Conservation (phyloP, 1,139 yeast species). For the Sugiyamaella novakii region DNA sequence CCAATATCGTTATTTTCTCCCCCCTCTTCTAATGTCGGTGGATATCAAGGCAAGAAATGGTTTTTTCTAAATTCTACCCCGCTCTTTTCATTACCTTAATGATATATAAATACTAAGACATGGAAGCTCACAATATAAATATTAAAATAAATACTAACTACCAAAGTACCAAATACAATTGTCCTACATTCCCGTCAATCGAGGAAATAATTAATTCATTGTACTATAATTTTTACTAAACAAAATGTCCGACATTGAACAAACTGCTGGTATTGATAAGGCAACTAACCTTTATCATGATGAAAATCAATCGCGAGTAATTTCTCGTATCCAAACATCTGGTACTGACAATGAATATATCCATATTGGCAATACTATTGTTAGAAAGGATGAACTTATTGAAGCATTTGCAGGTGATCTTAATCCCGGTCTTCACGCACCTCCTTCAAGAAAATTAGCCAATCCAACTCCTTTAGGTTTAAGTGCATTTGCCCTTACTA, state of each 20-base stretch:
- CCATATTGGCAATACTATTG: constrained; percentile 72
- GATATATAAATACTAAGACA: too few species aligned
- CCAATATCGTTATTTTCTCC: too few species aligned
- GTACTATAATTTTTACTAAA: too few species aligned
- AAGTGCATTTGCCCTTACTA: constrained; percentile 79
- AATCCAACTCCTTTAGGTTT: constrained; percentile 91
- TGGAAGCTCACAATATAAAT: too few species aligned
- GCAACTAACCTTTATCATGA: constrained; percentile 6
- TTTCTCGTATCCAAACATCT: constrained; percentile 33
- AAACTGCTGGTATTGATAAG: constrained; percentile 18
- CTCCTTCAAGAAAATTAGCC: constrained; percentile 70
- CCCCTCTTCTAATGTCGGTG: too few species aligned
- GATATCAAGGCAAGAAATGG: too few species aligned
- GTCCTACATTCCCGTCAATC: too few species aligned
- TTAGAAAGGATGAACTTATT: constrained; percentile 59
- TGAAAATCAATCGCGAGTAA: constrained; percentile 2
- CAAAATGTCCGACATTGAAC: constrained; percentile 21
- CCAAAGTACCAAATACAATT: too few species aligned
- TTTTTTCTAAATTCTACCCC: too few species aligned
- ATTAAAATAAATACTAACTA: too few species aligned
- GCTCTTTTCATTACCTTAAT: too few species aligned
- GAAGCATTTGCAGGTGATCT: constrained; percentile 72
- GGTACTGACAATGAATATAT: constrained; percentile 56
- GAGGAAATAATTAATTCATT: too few species aligned
- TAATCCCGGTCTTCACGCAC: constrained; percentile 62